Evolutionary conservation across 2,329 filamentous ascomycete species (phyloP), one percentile per base, ranked within the genome.

Genomic region (Akanthomyces muscarius): DNA sequence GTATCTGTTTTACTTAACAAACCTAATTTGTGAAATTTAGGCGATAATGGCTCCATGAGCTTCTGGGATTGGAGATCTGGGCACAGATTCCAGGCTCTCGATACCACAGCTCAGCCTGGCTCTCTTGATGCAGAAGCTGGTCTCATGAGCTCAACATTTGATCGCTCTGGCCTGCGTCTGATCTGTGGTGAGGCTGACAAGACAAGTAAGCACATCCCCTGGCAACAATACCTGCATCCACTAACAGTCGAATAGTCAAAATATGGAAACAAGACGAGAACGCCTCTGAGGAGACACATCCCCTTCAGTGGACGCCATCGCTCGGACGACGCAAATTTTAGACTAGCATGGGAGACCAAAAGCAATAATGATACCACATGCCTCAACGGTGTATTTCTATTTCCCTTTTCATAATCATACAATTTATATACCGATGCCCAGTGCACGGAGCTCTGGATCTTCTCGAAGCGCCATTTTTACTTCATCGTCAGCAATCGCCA

Each of bases 61-160:
- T 99, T 99, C 81, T 99, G 93, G 90, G 96, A 99, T 75, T 99
- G 95, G 95, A 98, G 98, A 78, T 90, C 92, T 0, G 95, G 96
- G 0, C 87, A 99, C 73, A 85, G 90, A 54, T 99, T 95, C 79
- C 95, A 99, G 77, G 85, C 87, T 10, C 83, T 94, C 14, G 93
- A 99, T 69, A 96, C 91, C 4, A 91, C 91, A 8, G 95, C 95
- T 0, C 95, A 99, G 74, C 95, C 95, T 0, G 95, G 95, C 56
- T 96, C 91, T 21, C 80, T 99, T 28, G 93, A 98, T 70, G 95
- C 95, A 6, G 95, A 99, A 77, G 89, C 92, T 6, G 96, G 96
- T 60, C 87, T 99, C 69, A 97, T 99, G 89, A 91, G 90, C 72
- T 92, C 91, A 16, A 97, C 89, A 0, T 99, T 96, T 72, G 95